Conservation (phyloP, 2,329 filamentous ascomycete species). For the Talaromyces sp. region DNA sequence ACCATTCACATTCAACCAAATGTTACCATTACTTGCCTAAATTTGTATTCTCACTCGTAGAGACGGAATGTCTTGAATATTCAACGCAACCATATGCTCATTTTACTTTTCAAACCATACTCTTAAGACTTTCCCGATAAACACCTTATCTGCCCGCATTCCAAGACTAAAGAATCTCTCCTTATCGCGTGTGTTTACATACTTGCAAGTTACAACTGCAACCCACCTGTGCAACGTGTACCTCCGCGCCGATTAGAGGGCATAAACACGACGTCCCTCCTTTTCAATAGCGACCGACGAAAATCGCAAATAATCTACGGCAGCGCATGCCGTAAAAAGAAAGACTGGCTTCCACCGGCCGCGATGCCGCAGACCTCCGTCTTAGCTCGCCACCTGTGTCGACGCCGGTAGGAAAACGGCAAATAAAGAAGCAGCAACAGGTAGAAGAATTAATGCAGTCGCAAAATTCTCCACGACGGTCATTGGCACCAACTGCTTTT, state of each 20-base stretch:
- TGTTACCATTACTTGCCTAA: not conserved
- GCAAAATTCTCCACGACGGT: not conserved
- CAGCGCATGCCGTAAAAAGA: slow-evolving; percentile 34
- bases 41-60: not conserved
- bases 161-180: not conserved
- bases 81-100: not conserved
- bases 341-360: slow-evolving; percentile 38
- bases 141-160: slow-evolving; percentile 2
- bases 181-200: not conserved
- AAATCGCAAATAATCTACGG: slow-evolving; percentile 11
- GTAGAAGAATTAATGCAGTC: not conserved
- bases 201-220: not conserved
- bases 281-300: not conserved
- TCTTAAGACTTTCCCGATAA: not conserved
- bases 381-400: slow-evolving; percentile 26
- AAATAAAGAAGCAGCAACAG: not conserved
- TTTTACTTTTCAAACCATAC: not conserved
- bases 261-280: not conserved
- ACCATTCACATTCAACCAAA: not conserved
- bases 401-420: slow-evolving; percentile 16
- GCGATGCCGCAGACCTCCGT: slow-evolving; percentile 37
- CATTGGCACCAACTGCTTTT: not conserved
- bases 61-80: not conserved
- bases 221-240: not conserved
- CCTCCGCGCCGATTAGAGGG: not conserved